Percentiles rank a stretch among this genome's conserved stretches.
Evolutionary conservation across 129 eudicot species (phyloP).

Genomic region (Rutidosis leptorrhynchoides): DNA sequence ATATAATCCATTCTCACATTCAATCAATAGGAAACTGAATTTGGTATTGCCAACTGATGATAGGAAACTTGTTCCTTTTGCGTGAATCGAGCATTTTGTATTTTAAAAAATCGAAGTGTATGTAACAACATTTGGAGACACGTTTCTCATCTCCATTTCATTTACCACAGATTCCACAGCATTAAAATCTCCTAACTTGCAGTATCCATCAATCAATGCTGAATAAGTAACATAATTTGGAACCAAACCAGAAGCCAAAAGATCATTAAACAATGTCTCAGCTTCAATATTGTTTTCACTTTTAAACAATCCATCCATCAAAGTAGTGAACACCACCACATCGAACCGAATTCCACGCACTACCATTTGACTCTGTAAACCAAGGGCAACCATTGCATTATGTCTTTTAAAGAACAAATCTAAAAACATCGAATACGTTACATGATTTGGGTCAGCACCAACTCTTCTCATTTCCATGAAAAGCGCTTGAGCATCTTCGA

Average conservation of each 20-base stretch:
- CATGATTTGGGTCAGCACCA: constrained; percentile 73
- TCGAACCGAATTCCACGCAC: constrained; percentile 74
- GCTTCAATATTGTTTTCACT: constrained; percentile 61
- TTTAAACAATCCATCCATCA: constrained; percentile 86
- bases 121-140: constrained; percentile 67
- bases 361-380: constrained; percentile 72
- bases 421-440: constrained; percentile 56
- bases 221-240: constrained; percentile 69
- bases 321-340: constrained; percentile 55
- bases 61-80: too few relatives aligned
- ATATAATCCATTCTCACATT: too few relatives aligned
- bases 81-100: constrained; percentile 54
- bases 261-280: constrained; percentile 45
- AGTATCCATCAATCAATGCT: constrained; percentile 63
- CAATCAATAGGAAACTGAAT: too few relatives aligned
- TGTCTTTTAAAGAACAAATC: constrained; percentile 46
- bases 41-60: too few relatives aligned
- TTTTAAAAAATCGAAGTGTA: constrained; percentile 69
- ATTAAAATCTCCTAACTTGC: constrained; percentile 61
- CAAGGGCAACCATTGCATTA: constrained; percentile 40
- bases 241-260: constrained; percentile 38
- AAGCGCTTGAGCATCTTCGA: constrained; percentile 54
- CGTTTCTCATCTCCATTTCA: constrained; percentile 53
- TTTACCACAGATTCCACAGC: constrained; percentile 51
- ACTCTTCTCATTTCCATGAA: constrained; percentile 59